These are phyloP conservation scores for Cryptococcus deneoformans DNA, from an alignment of 1,284 basidiomycete genomes.

Conservation along the genomic window DNA sequence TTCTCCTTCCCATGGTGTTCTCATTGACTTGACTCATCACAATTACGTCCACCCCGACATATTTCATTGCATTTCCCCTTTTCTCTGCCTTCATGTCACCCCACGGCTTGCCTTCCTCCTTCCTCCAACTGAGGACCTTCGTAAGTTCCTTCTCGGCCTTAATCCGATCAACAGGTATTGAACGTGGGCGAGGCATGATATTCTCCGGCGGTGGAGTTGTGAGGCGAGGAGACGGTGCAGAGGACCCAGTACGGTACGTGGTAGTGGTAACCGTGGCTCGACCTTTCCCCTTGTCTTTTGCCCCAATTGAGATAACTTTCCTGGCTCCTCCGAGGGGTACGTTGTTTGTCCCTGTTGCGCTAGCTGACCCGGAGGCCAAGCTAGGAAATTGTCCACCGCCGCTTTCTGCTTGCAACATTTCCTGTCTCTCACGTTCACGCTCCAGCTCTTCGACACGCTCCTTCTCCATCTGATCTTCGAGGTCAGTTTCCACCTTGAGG, in stretches of 20 bases:
- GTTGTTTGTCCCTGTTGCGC: constrained; percentile 3
- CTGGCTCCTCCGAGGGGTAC: constrained; percentile 10
- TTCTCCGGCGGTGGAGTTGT: constrained; percentile 17
- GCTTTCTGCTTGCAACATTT: constrained; percentile 29
- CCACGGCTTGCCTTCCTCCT: constrained; percentile 39
- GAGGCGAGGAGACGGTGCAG: constrained; percentile 6
- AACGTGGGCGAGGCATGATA: constrained; percentile 31
- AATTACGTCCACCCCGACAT: constrained; percentile 21
- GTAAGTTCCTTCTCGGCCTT: constrained; percentile 31
- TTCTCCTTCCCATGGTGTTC: constrained; percentile 18
- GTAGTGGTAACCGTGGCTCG: constrained; percentile 36
- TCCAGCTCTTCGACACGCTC: constrained; percentile 36
- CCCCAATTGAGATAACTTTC: constrained; percentile 29
- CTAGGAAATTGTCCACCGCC: constrained; percentile 48
- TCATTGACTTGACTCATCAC: constrained; percentile 24
- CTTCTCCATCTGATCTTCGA: constrained; percentile 31
- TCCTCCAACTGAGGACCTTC: constrained; percentile 26
- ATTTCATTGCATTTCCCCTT: constrained; percentile 21
- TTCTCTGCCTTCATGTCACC: constrained; percentile 34
- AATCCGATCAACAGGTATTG: constrained; percentile 25
- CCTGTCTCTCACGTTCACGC: constrained; percentile 27
- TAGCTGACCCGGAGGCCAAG: constrained; percentile 15
- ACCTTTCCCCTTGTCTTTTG: constrained; percentile 30
- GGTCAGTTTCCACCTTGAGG: constrained; percentile 33
- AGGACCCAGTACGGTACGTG: constrained; percentile 14